phyloP scores from a whole-genome alignment of 2,329 filamentous ascomycete species.

The Calonectria ilicicola region DNA sequence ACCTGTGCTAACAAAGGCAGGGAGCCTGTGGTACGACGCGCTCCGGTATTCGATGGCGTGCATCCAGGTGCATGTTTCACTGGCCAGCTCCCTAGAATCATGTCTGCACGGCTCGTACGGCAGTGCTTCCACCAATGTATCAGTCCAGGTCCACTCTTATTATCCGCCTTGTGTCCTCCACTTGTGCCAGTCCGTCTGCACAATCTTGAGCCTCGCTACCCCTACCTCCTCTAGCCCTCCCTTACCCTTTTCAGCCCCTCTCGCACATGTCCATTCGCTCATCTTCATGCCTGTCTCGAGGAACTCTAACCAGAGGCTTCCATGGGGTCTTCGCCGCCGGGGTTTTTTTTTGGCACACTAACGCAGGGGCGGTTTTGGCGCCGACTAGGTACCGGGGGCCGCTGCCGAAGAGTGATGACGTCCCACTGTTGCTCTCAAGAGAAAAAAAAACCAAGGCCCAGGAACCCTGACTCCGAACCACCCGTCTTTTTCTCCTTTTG shows the following conservation, averaged over 20 bases:
- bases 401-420: not conserved
- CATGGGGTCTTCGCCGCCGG: not conserved
- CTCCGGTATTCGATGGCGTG: constrained; percentile 31
- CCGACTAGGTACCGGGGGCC: constrained; percentile 12
- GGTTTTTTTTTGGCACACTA: constrained; percentile 22
- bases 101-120: constrained; percentile 10
- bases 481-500: not conserved
- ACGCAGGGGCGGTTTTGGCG: constrained; percentile 31
- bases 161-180: not conserved
- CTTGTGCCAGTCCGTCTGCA: not conserved
- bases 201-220: not conserved
- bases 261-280: not conserved
- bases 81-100: constrained; percentile 14
- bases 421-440: not conserved
- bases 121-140: not conserved
- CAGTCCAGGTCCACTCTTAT: not conserved
- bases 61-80: constrained; percentile 33
- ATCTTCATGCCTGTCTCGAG: not conserved
- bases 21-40: constrained; percentile 23
- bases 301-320: constrained; percentile 1
- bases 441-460: not conserved
- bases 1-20: constrained; percentile 32
- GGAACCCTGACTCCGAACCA: not conserved
- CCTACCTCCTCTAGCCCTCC: not conserved
- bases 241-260: constrained; percentile 4